Conservation (phyloP, 805 yeast species). For the Wickerhamomyces tratensis region DNA sequence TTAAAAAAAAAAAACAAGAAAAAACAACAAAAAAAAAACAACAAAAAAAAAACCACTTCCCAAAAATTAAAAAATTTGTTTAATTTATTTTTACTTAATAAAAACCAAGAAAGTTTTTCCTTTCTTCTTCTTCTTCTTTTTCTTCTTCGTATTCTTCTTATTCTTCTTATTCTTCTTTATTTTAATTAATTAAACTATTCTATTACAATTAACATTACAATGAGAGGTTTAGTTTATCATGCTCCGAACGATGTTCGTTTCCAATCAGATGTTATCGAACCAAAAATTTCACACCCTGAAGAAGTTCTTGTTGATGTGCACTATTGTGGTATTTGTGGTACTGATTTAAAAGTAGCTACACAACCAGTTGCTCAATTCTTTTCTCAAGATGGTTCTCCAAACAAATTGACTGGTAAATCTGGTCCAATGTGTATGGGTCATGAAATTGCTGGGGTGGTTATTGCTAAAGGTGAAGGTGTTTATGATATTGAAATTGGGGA, state of each 20-base stretch:
- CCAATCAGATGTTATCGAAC: constrained; percentile 25
- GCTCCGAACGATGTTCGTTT: constrained; percentile 35
- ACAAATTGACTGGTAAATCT: constrained; percentile 29
- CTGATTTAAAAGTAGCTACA: constrained; percentile 47
- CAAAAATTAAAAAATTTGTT: no score
- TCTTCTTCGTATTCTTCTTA: no score
- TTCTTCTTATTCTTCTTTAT: no score
- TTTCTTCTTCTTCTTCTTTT: no score
- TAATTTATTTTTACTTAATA: no score
- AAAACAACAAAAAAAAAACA: no score
- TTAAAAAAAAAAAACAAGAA: no score
- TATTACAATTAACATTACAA: no score
- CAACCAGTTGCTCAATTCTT: constrained; percentile 51
- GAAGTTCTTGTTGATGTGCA: constrained; percentile 36
- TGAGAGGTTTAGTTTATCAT: constrained; percentile 41
- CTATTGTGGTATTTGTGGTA: constrained; percentile 57
- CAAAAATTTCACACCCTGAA: constrained; percentile 23
- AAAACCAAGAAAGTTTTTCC: no score
- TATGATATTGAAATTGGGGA: constrained; percentile 37
- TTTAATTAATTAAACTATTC: no score
- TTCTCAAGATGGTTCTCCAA: constrained; percentile 26
- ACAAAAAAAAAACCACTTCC: no score
- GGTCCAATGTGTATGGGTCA: constrained; percentile 45
- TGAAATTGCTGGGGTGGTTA: constrained; percentile 38
- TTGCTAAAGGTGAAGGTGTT: constrained; percentile 37